Evolutionary conservation across 2,329 filamentous ascomycete species (phyloP).

Genomic region (Penicillium corylophilum): DNA sequence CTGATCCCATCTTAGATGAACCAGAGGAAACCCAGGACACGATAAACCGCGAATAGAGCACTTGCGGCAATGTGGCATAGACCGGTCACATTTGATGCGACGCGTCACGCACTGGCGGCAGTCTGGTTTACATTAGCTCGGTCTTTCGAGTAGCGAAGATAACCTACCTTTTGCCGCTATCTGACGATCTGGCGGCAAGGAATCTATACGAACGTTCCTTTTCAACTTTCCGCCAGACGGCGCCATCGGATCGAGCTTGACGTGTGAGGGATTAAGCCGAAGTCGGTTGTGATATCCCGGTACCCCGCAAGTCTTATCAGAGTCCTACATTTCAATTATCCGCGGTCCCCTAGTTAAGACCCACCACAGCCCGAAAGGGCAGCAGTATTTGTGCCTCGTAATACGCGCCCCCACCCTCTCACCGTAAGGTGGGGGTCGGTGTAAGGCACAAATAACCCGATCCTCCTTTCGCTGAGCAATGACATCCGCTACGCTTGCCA

Average conservation of each 20-base stretch:
- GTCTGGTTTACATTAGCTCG: conserved; percentile 17
- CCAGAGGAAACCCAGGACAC: conserved; percentile 36
- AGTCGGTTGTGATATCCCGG: neutral
- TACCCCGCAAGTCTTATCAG: conserved; percentile 2
- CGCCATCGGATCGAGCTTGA: neutral
- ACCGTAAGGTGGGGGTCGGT: no score
- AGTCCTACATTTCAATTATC: neutral
- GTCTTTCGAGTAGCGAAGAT: neutral
- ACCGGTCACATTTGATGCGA: conserved; percentile 40
- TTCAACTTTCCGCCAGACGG: neutral
- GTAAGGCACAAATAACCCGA: no score
- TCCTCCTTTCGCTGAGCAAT: neutral
- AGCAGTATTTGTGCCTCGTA: no score
- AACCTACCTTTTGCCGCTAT: conserved; percentile 14
- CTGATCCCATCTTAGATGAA: conserved; percentile 35
- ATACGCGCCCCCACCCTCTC: no score
- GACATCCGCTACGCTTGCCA: neutral
- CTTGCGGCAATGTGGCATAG: conserved; percentile 36
- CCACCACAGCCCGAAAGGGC: neutral
- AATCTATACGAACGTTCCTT: conserved; percentile 16
- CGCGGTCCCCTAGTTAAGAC: neutral
- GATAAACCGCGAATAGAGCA: conserved; percentile 33
- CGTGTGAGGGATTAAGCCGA: neutral
- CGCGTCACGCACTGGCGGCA: conserved; percentile 38
- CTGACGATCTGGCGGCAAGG: conserved; percentile 10